A percentile compares a stretch with the other conserved stretches of the same genome.
phyloP scores from a whole-genome alignment of 2,329 filamentous ascomycete species.

The Canariomyces notabilis region DNA sequence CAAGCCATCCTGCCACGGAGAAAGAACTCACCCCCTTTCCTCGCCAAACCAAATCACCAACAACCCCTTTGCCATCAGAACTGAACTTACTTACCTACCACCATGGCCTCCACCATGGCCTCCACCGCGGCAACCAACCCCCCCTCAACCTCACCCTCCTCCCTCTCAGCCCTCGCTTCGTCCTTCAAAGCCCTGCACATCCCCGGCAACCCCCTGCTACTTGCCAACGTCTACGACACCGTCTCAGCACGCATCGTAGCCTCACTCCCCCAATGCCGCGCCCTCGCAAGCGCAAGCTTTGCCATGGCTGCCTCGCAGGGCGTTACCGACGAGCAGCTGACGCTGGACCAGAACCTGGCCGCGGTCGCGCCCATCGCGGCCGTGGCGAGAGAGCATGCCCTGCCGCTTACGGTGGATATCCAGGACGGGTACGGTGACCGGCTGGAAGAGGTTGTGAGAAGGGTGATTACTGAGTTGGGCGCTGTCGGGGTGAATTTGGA shows the following conservation, averaged over 20 bases:
- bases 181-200: constrained; percentile 36
- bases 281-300: constrained; percentile 39
- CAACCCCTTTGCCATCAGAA: too few relatives aligned
- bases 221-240: constrained; percentile 46
- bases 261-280: constrained; percentile 29
- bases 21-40: too few relatives aligned
- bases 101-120: constrained; percentile 1
- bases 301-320: constrained; percentile 37
- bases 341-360: constrained; percentile 39
- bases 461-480: constrained; percentile 37
- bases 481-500: constrained; percentile 50
- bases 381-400: constrained; percentile 26
- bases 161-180: constrained; percentile 18
- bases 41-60: too few relatives aligned
- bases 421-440: constrained; percentile 45
- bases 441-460: constrained; percentile 36
- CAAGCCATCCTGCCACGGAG: too few relatives aligned
- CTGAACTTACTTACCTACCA: neutral
- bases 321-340: constrained; percentile 36
- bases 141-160: neutral
- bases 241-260: constrained; percentile 38
- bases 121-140: neutral
- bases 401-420: constrained; percentile 46
- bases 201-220: constrained; percentile 39
- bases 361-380: constrained; percentile 36